Evolutionary conservation across 2,329 filamentous ascomycete genomes (phyloP), one percentile per base, ranked within the genome.

Genomic region (Diaporthe sp.): DNA sequence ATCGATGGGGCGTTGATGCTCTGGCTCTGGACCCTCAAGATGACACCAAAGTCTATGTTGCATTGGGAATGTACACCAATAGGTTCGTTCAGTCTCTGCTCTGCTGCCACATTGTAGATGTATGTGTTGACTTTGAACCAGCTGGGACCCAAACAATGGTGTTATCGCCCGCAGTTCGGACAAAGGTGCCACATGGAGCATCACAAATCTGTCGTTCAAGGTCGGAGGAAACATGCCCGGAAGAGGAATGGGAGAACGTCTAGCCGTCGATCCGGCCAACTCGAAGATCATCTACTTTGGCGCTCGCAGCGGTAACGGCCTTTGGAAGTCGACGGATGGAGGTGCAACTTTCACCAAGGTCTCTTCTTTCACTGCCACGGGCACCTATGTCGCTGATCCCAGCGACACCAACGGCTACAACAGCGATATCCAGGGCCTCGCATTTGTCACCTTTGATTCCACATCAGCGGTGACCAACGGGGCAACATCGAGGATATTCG

Each of bases 221-320:
- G 88, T 90, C 60, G 89, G 89, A 10, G 89, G 89, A 0, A 91
- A 91, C 78, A 91, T 91, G 89, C 89, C 89, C 10, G 90, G 90
- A 2, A 86, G 90, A 38, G 90, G 90, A 10, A 88, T 87, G 80
- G 90, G 90, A 22, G 90, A 91, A 79, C 85, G 89, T 19, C 85
- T 91, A 7, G 89, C 88, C 3, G 85, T 91, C 12, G 89, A 91
- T 78, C 89, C 89, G 2, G 85, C 87, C 60, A 89, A 89, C 77
- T 87, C 88, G 50, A 85, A 88, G 38, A 88, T 91, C 74, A 78
- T 91, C 33, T 91, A 89, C 79, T 90, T 91, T 73, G 90, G 89
- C 3, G 88, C 89, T 1, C 85, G 89, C 57, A 90, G 88, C 74
- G 89, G 89, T 8, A 87, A 91, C 45, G 90, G 90, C 3, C 82